Evolutionary conservation across 2,329 filamentous ascomycete species (phyloP).

Genomic region (Talaromyces sp.): DNA sequence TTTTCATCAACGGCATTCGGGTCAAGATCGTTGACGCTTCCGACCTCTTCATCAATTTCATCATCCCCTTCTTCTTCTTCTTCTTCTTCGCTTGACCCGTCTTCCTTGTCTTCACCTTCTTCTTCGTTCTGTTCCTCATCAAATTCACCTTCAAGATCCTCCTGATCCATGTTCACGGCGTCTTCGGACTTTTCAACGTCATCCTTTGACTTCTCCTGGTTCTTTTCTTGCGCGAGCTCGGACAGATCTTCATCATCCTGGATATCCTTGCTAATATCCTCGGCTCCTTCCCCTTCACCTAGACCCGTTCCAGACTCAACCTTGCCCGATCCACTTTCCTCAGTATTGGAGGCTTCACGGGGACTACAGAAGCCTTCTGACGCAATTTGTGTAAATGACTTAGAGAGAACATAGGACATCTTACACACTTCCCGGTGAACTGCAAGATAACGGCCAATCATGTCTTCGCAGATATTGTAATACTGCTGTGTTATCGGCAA

Average conservation of each 20-base stretch:
- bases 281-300: slow-evolving; percentile 89
- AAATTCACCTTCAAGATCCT: slow-evolving; percentile 84
- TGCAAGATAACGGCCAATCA: slow-evolving; percentile 57
- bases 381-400: slow-evolving; percentile 73
- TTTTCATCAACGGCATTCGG: slow-evolving; percentile 93
- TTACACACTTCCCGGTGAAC: slow-evolving; percentile 70
- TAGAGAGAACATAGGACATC: slow-evolving; percentile 71
- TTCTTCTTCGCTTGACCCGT: slow-evolving; percentile 57
- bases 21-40: slow-evolving; percentile 86
- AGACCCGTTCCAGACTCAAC: slow-evolving; percentile 89
- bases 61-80: slow-evolving; percentile 61
- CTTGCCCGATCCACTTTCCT: slow-evolving; percentile 68
- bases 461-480: slow-evolving; percentile 56
- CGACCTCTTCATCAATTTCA: slow-evolving; percentile 82
- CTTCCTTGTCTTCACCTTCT: slow-evolving; percentile 56
- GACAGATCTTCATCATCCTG: slow-evolving; percentile 88
- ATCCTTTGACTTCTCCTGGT: slow-evolving; percentile 53
- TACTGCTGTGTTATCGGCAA: slow-evolving; percentile 76
- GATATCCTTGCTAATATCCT: slow-evolving; percentile 97
- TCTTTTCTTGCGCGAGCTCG: slow-evolving; percentile 82
- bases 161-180: slow-evolving; percentile 63
- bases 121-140: slow-evolving; percentile 54
- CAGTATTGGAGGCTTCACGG: slow-evolving; percentile 67
- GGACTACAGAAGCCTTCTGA: slow-evolving; percentile 89
- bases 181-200: slow-evolving; percentile 47